Conservation (phyloP, 148 eudicot species). For the Fagopyrum tataricum region DNA sequence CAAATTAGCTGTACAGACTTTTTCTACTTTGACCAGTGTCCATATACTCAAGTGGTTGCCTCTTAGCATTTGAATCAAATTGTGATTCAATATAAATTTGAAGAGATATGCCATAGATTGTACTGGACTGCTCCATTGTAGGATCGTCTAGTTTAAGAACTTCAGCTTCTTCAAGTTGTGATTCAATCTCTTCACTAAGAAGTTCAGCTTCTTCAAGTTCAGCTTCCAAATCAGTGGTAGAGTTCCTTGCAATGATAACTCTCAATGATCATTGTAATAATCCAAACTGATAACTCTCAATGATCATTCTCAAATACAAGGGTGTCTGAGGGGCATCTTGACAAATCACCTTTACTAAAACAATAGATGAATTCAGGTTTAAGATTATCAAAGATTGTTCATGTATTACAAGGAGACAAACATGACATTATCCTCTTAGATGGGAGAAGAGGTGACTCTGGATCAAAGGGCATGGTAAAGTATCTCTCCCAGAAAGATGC, state of each 20-base stretch:
- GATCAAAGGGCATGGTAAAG: conserved; percentile 97
- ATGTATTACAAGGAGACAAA: neutral
- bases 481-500: conserved; percentile 84
- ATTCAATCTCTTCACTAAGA: too few relatives aligned
- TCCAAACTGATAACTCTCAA: too few relatives aligned
- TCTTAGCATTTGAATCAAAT: neutral
- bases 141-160: neutral
- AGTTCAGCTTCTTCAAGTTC: neutral
- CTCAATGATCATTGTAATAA: too few relatives aligned
- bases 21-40: too few relatives aligned
- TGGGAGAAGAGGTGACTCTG: conserved; percentile 90
- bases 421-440: conserved; percentile 85
- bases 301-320: conserved; percentile 80
- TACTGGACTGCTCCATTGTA: neutral
- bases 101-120: too few relatives aligned
- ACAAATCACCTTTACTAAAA: conserved; percentile 53
- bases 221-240: too few relatives aligned
- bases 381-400: too few relatives aligned
- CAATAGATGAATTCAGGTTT: too few relatives aligned
- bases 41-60: too few relatives aligned
- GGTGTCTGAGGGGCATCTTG: conserved; percentile 61
- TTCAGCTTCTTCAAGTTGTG: neutral
- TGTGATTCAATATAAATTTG: too few relatives aligned
- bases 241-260: too few relatives aligned
- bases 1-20: too few relatives aligned